phyloP scores from a whole-genome alignment of 495 filamentous ascomycete genomes.

The Evernia prunastri region DNA sequence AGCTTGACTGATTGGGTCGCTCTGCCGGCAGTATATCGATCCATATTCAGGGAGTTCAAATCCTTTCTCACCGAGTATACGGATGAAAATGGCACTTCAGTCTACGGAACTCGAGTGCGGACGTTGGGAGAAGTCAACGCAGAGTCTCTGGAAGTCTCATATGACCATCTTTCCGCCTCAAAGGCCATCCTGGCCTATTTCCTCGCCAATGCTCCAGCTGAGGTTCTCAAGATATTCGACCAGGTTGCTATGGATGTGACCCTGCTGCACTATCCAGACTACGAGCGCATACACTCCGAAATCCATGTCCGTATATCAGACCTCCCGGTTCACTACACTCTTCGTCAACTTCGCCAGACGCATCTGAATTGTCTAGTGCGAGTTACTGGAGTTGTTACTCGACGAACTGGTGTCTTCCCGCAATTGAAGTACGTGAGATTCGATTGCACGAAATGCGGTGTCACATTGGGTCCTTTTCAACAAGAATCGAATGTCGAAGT shows the following conservation, averaged over 20 bases:
- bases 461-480: constrained; percentile 90
- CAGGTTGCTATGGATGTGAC: constrained; percentile 94
- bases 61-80: constrained; percentile 94
- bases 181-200: constrained; percentile 99
- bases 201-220: constrained; percentile 88
- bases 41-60: constrained; percentile 94
- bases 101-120: constrained; percentile 88
- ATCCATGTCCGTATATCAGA: constrained; percentile 97
- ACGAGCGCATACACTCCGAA: constrained; percentile 94
- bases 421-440: constrained; percentile 98
- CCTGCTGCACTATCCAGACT: constrained; percentile 92
- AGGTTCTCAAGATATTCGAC: constrained; percentile 93
- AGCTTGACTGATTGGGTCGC: constrained; percentile 92
- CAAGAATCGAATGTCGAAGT: constrained; percentile 95
- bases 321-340: constrained; percentile 89
- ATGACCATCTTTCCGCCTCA: constrained; percentile 77
- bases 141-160: constrained; percentile 92
- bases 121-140: constrained; percentile 95
- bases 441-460: constrained; percentile 87
- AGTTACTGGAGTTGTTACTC: constrained; percentile 91
- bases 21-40: constrained; percentile 81
- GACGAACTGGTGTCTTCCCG: constrained; percentile 94
- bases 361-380: constrained; percentile 96
- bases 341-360: constrained; percentile 90
- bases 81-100: constrained; percentile 76